phyloP scores from a whole-genome alignment of 768 basidiomycete species.

The Favolaschia claudopus region DNA sequence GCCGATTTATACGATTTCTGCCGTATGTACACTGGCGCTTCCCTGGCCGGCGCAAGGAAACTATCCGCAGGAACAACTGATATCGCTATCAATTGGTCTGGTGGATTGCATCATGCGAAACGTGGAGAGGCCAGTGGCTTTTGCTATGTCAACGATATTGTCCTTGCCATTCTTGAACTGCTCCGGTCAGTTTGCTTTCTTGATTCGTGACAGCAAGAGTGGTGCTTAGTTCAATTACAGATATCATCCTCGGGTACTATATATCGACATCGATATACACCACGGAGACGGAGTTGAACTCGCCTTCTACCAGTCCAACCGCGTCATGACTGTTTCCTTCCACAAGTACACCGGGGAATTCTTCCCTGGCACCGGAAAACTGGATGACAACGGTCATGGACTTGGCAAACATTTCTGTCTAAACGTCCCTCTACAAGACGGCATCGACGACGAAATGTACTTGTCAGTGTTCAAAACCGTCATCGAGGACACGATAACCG shows the following conservation, averaged over 20 bases:
- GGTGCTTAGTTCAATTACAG: slow-evolving; percentile 47
- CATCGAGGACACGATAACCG: slow-evolving; percentile 90
- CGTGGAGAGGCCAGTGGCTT: slow-evolving; percentile 98
- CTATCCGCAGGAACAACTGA: slow-evolving; percentile 87
- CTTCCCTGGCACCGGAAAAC: slow-evolving; percentile 96
- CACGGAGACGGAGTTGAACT: slow-evolving; percentile 99
- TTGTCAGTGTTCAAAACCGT: slow-evolving; percentile 94
- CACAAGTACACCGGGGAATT: slow-evolving; percentile 99
- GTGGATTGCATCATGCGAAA: slow-evolving; percentile 97
- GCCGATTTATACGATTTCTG: slow-evolving; percentile 95
- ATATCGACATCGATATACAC: slow-evolving; percentile 99
- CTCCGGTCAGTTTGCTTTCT: slow-evolving; percentile 62
- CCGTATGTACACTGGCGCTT: slow-evolving; percentile 91
- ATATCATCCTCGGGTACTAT: slow-evolving; percentile 92
- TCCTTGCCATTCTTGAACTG: slow-evolving; percentile 92
- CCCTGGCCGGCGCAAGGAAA: slow-evolving; percentile 90
- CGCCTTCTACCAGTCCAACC: slow-evolving; percentile 96
- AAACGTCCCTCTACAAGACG: slow-evolving; percentile 95
- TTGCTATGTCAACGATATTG: slow-evolving; percentile 98
- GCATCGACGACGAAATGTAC: slow-evolving; percentile 98
- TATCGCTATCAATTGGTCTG: slow-evolving; percentile 99
- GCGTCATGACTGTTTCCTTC: slow-evolving; percentile 99
- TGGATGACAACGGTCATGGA: slow-evolving; percentile 91
- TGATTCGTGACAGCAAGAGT: not conserved
- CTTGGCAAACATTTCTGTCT: slow-evolving; percentile 93